Evolutionary conservation across 345 rosid genomes (phyloP).

Genomic region (Cardamine chenopodiifolia): DNA sequence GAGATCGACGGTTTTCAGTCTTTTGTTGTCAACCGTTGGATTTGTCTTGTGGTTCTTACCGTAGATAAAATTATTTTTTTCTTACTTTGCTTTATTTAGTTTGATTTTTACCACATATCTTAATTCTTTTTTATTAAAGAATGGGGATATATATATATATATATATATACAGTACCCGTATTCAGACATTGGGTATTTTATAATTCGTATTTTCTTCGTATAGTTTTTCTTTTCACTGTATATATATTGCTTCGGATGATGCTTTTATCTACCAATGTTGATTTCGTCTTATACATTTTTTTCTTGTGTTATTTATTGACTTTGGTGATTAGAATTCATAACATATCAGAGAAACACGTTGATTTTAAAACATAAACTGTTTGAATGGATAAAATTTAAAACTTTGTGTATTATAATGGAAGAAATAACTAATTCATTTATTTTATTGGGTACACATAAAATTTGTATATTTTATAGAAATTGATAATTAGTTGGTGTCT

Average conservation of each 20-base stretch:
- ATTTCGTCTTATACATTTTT: background rate
- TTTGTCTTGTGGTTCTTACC: slow-evolving; percentile 31
- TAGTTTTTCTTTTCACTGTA: slow-evolving; percentile 3
- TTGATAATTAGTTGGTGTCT: too few species aligned
- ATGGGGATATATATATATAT: slow-evolving; percentile 11
- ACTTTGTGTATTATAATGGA: too few species aligned
- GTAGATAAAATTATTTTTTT: slow-evolving; percentile 9
- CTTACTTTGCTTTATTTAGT: slow-evolving; percentile 10
- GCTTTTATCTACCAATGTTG: background rate
- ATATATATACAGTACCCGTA: background rate
- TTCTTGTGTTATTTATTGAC: background rate
- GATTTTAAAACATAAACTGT: too few species aligned
- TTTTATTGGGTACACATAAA: too few species aligned
- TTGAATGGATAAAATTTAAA: too few species aligned
- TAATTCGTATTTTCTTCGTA: background rate
- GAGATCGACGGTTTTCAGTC: slow-evolving; percentile 33
- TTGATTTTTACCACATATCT: slow-evolving; percentile 15
- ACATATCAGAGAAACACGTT: background rate
- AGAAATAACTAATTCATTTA: too few species aligned
- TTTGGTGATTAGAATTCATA: background rate
- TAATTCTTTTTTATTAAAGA: slow-evolving; percentile 6
- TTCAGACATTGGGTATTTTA: slow-evolving; percentile 24
- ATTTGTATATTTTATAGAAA: too few species aligned
- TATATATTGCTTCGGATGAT: slow-evolving; percentile 13
- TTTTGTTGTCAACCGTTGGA: slow-evolving; percentile 49